A percentile compares a stretch with the other conserved stretches of the same genome.
These are phyloP conservation scores for Leishmania amazonensis DNA, from an alignment of 208 protist genomes.

Conservation along the genomic window DNA sequence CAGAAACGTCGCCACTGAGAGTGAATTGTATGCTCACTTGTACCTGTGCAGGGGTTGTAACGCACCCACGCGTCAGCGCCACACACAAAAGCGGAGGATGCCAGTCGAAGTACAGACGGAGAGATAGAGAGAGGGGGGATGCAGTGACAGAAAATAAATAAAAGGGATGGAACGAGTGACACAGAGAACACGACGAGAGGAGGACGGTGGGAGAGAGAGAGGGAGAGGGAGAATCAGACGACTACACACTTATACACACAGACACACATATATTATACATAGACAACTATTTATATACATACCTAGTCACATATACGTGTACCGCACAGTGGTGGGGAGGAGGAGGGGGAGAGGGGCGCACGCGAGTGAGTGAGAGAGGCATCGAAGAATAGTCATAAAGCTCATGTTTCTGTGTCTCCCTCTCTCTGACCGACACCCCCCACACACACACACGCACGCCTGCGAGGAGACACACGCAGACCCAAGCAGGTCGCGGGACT, in stretches of 20 bases:
- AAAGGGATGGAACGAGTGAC: not conserved
- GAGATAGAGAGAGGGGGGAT: not conserved
- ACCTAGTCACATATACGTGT: not conserved
- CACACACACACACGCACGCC: not conserved
- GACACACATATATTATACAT: not conserved
- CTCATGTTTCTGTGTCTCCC: not conserved
- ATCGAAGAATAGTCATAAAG: not conserved
- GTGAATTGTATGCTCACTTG: not conserved
- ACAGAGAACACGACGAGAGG: not conserved
- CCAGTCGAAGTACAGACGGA: not conserved
- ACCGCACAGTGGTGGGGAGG: not conserved
- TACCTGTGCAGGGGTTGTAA: not conserved
- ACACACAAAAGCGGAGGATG: not conserved
- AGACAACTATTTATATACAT: not conserved
- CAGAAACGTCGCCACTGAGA: not conserved
- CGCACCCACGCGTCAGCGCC: not conserved
- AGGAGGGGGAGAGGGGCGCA: not conserved
- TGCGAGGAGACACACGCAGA: not conserved
- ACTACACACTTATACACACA: not conserved
- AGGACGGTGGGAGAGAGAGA: not conserved
- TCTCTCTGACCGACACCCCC: not conserved
- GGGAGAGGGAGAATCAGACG: not conserved
- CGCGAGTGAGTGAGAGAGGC: not conserved
- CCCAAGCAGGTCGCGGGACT: not conserved
- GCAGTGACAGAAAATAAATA: not conserved